Base-by-base conservation (phyloP, 2,329 filamentous ascomycete species). In the Hymenoscyphus linearis region DNA sequence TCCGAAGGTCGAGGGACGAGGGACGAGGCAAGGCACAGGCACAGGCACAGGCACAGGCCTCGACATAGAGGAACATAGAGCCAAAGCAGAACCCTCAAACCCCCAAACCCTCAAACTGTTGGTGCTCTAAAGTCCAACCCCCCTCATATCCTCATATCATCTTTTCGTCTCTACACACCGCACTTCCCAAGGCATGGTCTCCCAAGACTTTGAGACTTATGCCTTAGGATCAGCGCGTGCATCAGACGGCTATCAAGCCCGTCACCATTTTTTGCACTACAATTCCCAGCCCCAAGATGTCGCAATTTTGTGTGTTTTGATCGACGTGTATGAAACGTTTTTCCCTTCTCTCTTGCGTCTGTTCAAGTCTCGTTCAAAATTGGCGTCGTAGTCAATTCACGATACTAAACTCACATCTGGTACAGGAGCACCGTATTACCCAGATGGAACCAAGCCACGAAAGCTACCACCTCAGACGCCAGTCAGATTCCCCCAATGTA, bases 381-480 rank as follows among this genome's bases (percentile, higher is more conserved):
- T 57, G 55, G 55, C 55, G 50, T 57, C 31, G 50, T 52, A 14
- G 22, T 57, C 47, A 3, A 13, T 31, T n/a, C 50, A 22, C 36
- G 26, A 37, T 34, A 57, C 26, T 31, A 26, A 47, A 57, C 55
- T 40, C 44, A 26, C 55, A 40, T 27, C 36, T n/a, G 22, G 53
- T 25, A 34, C 53, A 55, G 53, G 53, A 55, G 53, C 27, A 55
- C 27, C 27, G 18, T 7, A 25, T 13, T 18, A 25, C 35, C n/a
- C 53, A 55, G 53, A 14, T 57, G 66, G 66, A 61, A 60, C 61
- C 53, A 62, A 63, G 36, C 65, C 66, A 57, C 68, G 64, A 61
- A 64, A 62, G 27, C 59, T 68, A 44, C 66, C 66, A 22, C 65
- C 65, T 35, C 67, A 69, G 57, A 69, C 71, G 54, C 68, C 67